phyloP scores from a whole-genome alignment of 2,329 filamentous ascomycete genomes.

The Nakataea oryzae region DNA sequence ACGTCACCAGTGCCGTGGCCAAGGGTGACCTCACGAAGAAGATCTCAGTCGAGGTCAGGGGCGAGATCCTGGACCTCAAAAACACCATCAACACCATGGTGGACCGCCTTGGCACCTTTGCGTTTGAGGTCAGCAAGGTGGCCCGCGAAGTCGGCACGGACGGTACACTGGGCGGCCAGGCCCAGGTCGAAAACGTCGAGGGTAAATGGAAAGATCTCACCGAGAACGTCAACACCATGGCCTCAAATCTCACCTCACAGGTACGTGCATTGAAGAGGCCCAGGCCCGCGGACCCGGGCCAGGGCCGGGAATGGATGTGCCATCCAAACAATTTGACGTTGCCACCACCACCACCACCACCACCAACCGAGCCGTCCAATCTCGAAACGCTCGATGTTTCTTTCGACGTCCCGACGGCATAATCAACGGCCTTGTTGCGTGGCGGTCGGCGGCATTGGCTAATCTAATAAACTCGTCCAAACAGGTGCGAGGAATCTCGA shows the following conservation, averaged over 20 bases:
- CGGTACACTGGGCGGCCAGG: constrained; percentile 86
- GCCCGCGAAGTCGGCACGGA: constrained; percentile 95
- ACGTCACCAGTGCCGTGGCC: constrained; percentile 91
- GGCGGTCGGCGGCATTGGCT: constrained; percentile 2
- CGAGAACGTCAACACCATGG: constrained; percentile 75
- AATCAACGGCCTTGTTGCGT: not conserved
- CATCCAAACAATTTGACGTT: not conserved
- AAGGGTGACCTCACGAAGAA: constrained; percentile 92
- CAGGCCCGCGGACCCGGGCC: too few relatives aligned
- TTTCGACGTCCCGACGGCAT: not conserved
- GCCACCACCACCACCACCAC: too few relatives aligned
- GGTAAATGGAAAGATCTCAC: constrained; percentile 98
- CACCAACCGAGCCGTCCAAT: not conserved
- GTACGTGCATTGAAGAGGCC: constrained; percentile 17
- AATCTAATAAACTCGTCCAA: not conserved
- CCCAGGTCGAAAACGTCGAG: constrained; percentile 86
- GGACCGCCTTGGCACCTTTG: constrained; percentile 90
- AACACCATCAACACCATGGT: constrained; percentile 99
- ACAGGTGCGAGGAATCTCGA: constrained; percentile 81
- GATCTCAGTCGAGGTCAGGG: constrained; percentile 86
- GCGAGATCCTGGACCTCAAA: constrained; percentile 91
- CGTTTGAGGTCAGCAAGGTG: constrained; percentile 91
- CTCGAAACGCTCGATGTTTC: not conserved
- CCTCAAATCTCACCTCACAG: constrained; percentile 58
- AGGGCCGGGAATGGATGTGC: not conserved